phyloP scores from a whole-genome alignment of 176 grass and related monocot genomes.

The Guadua angustifolia region DNA sequence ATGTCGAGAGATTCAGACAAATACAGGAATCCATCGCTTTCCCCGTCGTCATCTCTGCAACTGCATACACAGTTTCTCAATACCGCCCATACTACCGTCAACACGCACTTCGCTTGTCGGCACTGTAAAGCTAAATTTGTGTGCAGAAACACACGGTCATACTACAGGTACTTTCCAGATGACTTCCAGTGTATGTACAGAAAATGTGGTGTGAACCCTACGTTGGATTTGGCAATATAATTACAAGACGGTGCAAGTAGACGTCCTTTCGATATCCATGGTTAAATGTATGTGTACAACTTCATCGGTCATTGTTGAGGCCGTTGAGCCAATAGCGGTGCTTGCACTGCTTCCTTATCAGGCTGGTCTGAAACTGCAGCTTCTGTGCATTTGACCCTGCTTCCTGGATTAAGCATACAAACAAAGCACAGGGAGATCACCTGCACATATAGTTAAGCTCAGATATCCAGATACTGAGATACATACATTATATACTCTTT shows the following conservation, averaged over 20 bases:
- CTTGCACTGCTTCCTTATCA: slow-evolving; percentile 44
- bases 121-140: slow-evolving; percentile 19
- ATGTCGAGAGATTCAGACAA: background rate
- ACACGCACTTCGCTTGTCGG: background rate
- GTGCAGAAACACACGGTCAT: background rate
- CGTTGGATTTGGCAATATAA: background rate
- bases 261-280: background rate
- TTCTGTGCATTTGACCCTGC: slow-evolving; percentile 2
- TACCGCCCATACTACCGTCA: background rate
- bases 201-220: background rate
- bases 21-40: background rate
- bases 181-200: background rate
- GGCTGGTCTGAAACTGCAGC: background rate
- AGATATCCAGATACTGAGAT: background rate
- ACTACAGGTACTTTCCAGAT: background rate
- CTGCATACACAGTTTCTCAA: background rate
- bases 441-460: slow-evolving; percentile 44
- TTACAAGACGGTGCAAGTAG: background rate
- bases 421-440: slow-evolving; percentile 61
- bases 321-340: slow-evolving; percentile 38
- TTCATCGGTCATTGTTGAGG: slow-evolving; percentile 17
- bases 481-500: background rate
- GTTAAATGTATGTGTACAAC: background rate
- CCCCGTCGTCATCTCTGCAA: background rate
- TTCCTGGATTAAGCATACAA: slow-evolving; percentile 59